Evolutionary conservation across 768 basidiomycete species (phyloP).

Genomic region (Agrocybe chaxingu): DNA sequence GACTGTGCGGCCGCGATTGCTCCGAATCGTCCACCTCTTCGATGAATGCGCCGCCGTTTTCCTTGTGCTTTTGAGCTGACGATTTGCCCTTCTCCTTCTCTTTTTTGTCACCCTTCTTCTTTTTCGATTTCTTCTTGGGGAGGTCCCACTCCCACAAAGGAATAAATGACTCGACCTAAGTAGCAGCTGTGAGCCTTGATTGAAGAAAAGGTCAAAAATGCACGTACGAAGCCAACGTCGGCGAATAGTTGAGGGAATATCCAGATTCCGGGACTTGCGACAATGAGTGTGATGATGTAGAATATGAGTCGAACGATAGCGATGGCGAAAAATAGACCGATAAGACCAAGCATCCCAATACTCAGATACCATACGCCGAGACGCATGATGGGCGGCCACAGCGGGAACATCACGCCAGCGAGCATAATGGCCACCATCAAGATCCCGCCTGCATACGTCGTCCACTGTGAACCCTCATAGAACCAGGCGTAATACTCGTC

Average conservation of each 20-base stretch:
- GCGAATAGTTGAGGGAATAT: constrained; percentile 98
- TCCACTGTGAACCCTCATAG: constrained; percentile 92
- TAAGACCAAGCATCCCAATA: constrained; percentile 81
- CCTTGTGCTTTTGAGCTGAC: constrained; percentile 40
- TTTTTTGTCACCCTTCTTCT: constrained; percentile 58
- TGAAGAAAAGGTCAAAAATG: neutral
- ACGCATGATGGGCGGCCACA: constrained; percentile 93
- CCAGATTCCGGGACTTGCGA: constrained; percentile 92
- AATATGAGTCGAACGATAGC: constrained; percentile 90
- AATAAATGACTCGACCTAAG: constrained; percentile 93
- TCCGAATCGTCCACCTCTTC: constrained; percentile 46
- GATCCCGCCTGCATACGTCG: constrained; percentile 85
- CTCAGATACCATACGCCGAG: constrained; percentile 95
- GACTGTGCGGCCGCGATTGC: constrained; percentile 37
- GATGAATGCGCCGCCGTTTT: constrained; percentile 38
- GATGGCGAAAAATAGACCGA: constrained; percentile 87
- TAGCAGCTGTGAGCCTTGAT: neutral
- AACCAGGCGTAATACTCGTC: constrained; percentile 96
- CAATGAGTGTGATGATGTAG: constrained; percentile 88
- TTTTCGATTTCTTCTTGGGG: constrained; percentile 72
- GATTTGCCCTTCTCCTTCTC: constrained; percentile 43
- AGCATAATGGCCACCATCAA: constrained; percentile 93
- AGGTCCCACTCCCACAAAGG: constrained; percentile 97
- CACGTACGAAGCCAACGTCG: constrained; percentile 95
- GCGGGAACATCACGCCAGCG: constrained; percentile 97